A percentile compares a stretch with the other conserved stretches of the same genome.
Conservation (phyloP, 768 basidiomycete species). For the Lanmaoa rubissima region DNA sequence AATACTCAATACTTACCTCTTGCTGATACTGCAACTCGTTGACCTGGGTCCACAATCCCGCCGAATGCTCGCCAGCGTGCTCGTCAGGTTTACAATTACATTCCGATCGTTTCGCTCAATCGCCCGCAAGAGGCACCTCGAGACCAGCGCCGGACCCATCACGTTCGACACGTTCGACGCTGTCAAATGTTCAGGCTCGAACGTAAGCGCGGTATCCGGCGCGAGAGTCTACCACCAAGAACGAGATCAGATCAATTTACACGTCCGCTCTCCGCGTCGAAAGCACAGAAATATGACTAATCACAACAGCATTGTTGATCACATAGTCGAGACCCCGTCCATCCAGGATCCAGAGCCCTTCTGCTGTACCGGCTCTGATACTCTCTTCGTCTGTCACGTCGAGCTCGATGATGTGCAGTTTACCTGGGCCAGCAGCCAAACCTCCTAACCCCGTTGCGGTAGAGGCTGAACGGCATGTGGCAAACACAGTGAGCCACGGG, state of each 20-base stretch:
- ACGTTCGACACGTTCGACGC: conserved; percentile 28
- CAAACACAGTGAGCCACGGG: background rate
- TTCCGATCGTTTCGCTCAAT: conserved; percentile 30
- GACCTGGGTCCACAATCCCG: background rate
- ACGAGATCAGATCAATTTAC: background rate
- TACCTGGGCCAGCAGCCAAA: conserved; percentile 15
- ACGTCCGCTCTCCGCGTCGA: background rate
- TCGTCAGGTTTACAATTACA: conserved; percentile 35
- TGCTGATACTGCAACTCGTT: conserved; percentile 2
- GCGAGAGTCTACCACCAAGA: conserved; percentile 14
- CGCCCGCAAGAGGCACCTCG: conserved; percentile 29
- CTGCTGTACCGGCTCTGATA: conserved; percentile 21
- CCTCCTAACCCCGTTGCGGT: background rate
- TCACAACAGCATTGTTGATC: conserved; percentile 37
- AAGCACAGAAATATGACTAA: conserved; percentile 15
- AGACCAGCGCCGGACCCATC: conserved; percentile 25
- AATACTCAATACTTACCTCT: conserved; percentile 4
- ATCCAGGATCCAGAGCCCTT: conserved; percentile 25
- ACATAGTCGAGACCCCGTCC: conserved; percentile 34
- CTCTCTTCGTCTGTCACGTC: conserved; percentile 27
- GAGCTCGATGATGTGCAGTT: conserved; percentile 31
- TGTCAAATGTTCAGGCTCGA: conserved; percentile 16
- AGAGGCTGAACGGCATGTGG: background rate
- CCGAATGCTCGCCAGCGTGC: conserved; percentile 30
- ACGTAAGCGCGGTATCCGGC: conserved; percentile 24